phyloP scores from a whole-genome alignment of 805 yeast genomes.

The Ogataea zsoltii region DNA sequence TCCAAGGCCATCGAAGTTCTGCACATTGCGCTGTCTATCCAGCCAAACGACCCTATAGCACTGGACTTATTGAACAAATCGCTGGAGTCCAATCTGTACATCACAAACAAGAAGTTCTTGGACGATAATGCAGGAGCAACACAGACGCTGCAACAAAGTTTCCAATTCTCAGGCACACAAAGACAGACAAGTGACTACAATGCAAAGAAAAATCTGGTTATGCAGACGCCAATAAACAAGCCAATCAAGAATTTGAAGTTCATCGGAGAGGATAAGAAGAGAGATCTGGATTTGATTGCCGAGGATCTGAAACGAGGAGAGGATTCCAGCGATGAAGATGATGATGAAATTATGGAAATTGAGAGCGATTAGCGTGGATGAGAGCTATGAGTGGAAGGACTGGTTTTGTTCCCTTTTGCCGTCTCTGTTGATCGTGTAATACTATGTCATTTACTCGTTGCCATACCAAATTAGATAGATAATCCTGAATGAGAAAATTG shows the following conservation, averaged over 20 bases:
- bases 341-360: conserved; percentile 59
- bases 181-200: background rate
- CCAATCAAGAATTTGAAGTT: conserved; percentile 23
- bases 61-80: conserved; percentile 80
- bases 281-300: conserved; percentile 39
- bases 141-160: background rate
- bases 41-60: conserved; percentile 83
- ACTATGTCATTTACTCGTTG: background rate
- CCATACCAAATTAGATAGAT: too few relatives aligned
- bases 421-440: background rate
- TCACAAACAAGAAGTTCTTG: conserved; percentile 22
- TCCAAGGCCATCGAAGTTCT: conserved; percentile 71
- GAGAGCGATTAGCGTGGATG: conserved; percentile 56
- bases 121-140: conserved; percentile 12
- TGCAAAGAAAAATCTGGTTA: conserved; percentile 8
- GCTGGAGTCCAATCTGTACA: conserved; percentile 52
- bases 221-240: conserved; percentile 27
- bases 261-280: conserved; percentile 28
- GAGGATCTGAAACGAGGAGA: conserved; percentile 46
- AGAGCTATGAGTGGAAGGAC: too few relatives aligned
- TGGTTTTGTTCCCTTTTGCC: too few relatives aligned
- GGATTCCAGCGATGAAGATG: conserved; percentile 38
- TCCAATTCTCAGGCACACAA: background rate
- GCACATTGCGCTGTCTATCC: conserved; percentile 77
- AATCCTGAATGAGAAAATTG: too few relatives aligned